A percentile compares a stretch with the other conserved stretches of the same genome.
Conservation (phyloP, 306 rosid genomes). For the Erythrophleum fordii region DNA sequence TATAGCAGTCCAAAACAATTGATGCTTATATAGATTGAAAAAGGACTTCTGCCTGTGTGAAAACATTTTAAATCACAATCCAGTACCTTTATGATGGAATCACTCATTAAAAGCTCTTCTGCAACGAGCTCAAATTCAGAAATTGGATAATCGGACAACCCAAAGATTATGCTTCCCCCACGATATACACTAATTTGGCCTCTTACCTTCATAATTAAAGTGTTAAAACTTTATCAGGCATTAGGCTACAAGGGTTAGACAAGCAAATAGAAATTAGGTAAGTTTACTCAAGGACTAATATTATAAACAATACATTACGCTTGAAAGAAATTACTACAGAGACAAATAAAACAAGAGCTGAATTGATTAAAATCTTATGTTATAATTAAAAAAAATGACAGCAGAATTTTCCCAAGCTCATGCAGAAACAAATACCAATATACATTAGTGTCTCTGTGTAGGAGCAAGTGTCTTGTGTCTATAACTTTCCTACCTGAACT, state of each 20-base stretch:
- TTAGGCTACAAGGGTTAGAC: slow-evolving; percentile 34
- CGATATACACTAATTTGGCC: slow-evolving; percentile 87
- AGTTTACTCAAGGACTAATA: slow-evolving; percentile 18
- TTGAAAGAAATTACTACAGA: slow-evolving; percentile 29
- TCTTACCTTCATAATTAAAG: slow-evolving; percentile 79
- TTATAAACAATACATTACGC: slow-evolving; percentile 25
- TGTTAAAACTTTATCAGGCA: slow-evolving; percentile 30
- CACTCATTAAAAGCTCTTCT: slow-evolving; percentile 97
- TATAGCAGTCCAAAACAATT: slow-evolving; percentile 37
- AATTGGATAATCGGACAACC: slow-evolving; percentile 84
- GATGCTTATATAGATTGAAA: slow-evolving; percentile 21
- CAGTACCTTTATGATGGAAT: slow-evolving; percentile 84
- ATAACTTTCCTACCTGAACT: slow-evolving; percentile 78
- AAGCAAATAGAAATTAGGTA: not conserved
- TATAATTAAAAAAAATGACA: not conserved
- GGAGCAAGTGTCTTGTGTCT: slow-evolving; percentile 20
- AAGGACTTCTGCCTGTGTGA: slow-evolving; percentile 2
- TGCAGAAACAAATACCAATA: not conserved
- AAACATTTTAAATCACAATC: slow-evolving; percentile 35
- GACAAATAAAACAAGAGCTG: not conserved
- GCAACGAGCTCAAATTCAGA: slow-evolving; percentile 99
- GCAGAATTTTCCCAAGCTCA: slow-evolving; percentile 14
- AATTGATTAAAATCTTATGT: not conserved
- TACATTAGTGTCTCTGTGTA: slow-evolving; percentile 15
- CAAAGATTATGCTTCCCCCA: slow-evolving; percentile 95